Conservation (phyloP, 495 filamentous ascomycete species). For the Thermothielavioides terrestris region DNA sequence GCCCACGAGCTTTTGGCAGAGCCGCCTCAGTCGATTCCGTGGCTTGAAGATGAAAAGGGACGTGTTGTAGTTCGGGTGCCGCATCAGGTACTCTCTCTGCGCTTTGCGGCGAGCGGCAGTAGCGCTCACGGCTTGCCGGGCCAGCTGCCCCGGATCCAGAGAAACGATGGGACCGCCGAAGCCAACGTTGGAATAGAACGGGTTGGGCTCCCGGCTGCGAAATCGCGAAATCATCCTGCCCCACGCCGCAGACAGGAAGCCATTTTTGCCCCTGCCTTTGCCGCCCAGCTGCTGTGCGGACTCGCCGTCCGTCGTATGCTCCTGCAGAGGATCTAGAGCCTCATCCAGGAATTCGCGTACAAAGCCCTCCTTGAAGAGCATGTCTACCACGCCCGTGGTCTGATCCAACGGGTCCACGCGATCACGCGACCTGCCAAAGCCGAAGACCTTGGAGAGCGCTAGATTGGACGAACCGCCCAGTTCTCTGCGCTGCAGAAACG, state of each 20-base stretch:
- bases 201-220: conserved; percentile 71
- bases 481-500: conserved; percentile 87
- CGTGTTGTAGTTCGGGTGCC: conserved; percentile 87
- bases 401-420: conserved; percentile 80
- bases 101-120: conserved; percentile 72
- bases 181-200: conserved; percentile 79
- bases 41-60: conserved; percentile 81
- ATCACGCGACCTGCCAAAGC: conserved; percentile 55
- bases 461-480: conserved; percentile 64
- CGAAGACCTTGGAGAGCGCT: conserved; percentile 80
- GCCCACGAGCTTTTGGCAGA: conserved; percentile 87
- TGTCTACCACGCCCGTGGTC: conserved; percentile 79
- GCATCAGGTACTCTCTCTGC: conserved; percentile 80
- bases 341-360: conserved; percentile 93
- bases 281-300: conserved; percentile 22
- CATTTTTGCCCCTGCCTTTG: conserved; percentile 36
- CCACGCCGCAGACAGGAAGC: conserved; percentile 50
- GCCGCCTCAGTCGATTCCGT: conserved; percentile 60
- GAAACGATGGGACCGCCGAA: conserved; percentile 66
- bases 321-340: conserved; percentile 36
- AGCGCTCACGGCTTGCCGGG: conserved; percentile 77
- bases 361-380: conserved; percentile 91
- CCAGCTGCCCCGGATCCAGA: conserved; percentile 77
- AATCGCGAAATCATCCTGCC: conserved; percentile 44
- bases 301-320: conserved; percentile 29